These are phyloP conservation scores for Cladophialophora psammophila DNA, from an alignment of 2,329 filamentous ascomycete species.

Conservation along the genomic window DNA sequence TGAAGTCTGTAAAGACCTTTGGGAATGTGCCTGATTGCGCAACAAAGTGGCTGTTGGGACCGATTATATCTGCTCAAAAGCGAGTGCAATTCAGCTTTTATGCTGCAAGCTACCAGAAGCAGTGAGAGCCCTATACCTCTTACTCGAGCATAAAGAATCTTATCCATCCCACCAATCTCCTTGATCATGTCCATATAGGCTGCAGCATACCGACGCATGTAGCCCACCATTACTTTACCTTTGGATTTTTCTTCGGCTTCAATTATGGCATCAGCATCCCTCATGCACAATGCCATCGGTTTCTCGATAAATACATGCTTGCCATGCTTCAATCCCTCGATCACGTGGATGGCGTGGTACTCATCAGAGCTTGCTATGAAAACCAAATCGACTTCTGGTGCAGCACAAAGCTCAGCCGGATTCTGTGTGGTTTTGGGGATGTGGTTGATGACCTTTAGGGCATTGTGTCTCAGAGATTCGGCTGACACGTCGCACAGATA, in stretches of 20 bases:
- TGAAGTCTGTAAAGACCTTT: slow-evolving; percentile 48
- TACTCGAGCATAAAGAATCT: slow-evolving; percentile 62
- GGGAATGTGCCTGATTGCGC: slow-evolving; percentile 46
- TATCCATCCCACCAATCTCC: slow-evolving; percentile 60
- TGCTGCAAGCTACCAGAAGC: not conserved
- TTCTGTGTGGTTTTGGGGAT: slow-evolving; percentile 45
- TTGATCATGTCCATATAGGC: slow-evolving; percentile 62
- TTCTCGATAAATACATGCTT: slow-evolving; percentile 69
- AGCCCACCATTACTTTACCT: slow-evolving; percentile 64
- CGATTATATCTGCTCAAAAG: slow-evolving; percentile 58
- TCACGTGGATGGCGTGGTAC: slow-evolving; percentile 61
- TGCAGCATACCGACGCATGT: slow-evolving; percentile 67
- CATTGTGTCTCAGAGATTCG: slow-evolving; percentile 51
- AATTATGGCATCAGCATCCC: slow-evolving; percentile 56
- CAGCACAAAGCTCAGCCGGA: slow-evolving; percentile 51
- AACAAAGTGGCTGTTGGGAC: slow-evolving; percentile 56
- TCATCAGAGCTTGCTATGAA: slow-evolving; percentile 63
- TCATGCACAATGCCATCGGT: slow-evolving; percentile 60
- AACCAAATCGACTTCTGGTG: slow-evolving; percentile 59
- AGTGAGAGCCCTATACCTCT: slow-evolving; percentile 21
- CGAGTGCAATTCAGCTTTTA: not conserved
- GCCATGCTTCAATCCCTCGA: slow-evolving; percentile 60
- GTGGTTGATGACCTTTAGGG: slow-evolving; percentile 42
- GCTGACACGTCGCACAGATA: slow-evolving; percentile 61
- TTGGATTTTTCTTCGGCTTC: slow-evolving; percentile 56